Conservation (phyloP, 192 early-diverging fungal species). For the Backusella tarrabulga region DNA sequence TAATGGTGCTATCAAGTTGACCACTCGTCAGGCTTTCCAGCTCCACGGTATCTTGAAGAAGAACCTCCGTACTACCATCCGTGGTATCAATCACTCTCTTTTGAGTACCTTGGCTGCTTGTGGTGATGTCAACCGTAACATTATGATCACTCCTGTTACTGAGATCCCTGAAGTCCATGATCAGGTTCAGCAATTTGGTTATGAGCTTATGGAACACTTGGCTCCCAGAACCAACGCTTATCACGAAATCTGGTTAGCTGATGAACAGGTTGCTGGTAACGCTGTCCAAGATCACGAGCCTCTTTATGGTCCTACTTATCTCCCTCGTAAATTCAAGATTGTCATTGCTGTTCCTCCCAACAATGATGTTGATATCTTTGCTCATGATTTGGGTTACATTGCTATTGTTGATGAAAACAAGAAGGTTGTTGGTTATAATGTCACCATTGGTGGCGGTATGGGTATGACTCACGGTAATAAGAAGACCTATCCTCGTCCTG, state of each 20-base stretch:
- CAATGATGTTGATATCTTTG: conserved; percentile 97
- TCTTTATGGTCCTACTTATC: conserved; percentile 88
- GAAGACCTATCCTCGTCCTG: conserved; percentile 92
- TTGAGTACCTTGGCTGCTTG: conserved; percentile 95
- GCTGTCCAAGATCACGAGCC: conserved; percentile 89
- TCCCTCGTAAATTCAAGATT: conserved; percentile 97
- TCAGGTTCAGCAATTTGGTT: conserved; percentile 72
- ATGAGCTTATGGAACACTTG: conserved; percentile 72
- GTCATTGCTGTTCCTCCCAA: conserved; percentile 90
- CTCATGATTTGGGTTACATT: conserved; percentile 93
- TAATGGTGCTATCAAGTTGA: conserved; percentile 90
- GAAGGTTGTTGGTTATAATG: conserved; percentile 86
- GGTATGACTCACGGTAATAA: conserved; percentile 98
- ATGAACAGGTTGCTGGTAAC: conserved; percentile 78
- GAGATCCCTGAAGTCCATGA: conserved; percentile 75
- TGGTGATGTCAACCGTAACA: conserved; percentile 98
- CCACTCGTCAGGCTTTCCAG: conserved; percentile 96
- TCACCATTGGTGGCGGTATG: conserved; percentile 96
- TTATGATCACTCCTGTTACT: conserved; percentile 91
- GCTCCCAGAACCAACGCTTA: conserved; percentile 87
- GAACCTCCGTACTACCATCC: conserved; percentile 84
- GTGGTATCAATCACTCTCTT: conserved; percentile 87
- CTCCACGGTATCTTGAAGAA: conserved; percentile 94
- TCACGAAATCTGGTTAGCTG: conserved; percentile 97
- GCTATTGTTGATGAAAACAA: conserved; percentile 80